Evolutionary conservation across 768 basidiomycete genomes (phyloP), one percentile per base, ranked within the genome.

Genomic region (Termitomyces sp.): DNA sequence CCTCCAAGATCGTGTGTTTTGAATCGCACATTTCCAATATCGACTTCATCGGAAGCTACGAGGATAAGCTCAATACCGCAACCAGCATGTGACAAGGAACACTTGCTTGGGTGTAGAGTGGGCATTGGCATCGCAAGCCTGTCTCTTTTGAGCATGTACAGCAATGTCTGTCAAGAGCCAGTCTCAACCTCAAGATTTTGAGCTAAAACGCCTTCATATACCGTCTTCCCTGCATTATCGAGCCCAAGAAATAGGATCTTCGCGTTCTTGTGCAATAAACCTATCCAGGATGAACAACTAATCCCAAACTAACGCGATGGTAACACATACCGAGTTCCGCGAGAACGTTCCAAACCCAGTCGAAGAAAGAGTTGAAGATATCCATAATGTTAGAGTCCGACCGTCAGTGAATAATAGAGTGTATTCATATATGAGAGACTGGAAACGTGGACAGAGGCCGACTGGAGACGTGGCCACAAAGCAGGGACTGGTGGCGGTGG

Each of bases 71-170:
- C 12, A 15, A 22, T 22, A 38, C 36, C n/a, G 2, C 13, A 24
- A 18, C 56, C 51, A 24, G 57, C 44, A 24, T 51, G 49, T 40
- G 35, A 63, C 45, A 22, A 52, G 76, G 18, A n/a, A 32, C 28
- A 12, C 86, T 67, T 74, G 96, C 96, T 98, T 6, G 97, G 97
- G 75, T 98, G 96, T 59, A 97, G 88, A 35, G 96, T 98, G 22
- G 97, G 97, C 79, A 98, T 96, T 64, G 98, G 82, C 28, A 94
- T 96, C 36, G 97, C 97, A 63, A 98, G 82, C 69, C 96, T 85
- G 80, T 98, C 96, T 69, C 98, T 98, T 85, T 99, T 99, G 68
- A 99, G 83, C 96, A 98, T 98, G 79, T 99, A 96, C 69, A 98
- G 76, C 44, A 98, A 83, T 38, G 96, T 97, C 95, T 98, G 59